Evolutionary conservation across 176 grass and related monocot species (phyloP).

Genomic region (Dendrocalamus sinicus): DNA sequence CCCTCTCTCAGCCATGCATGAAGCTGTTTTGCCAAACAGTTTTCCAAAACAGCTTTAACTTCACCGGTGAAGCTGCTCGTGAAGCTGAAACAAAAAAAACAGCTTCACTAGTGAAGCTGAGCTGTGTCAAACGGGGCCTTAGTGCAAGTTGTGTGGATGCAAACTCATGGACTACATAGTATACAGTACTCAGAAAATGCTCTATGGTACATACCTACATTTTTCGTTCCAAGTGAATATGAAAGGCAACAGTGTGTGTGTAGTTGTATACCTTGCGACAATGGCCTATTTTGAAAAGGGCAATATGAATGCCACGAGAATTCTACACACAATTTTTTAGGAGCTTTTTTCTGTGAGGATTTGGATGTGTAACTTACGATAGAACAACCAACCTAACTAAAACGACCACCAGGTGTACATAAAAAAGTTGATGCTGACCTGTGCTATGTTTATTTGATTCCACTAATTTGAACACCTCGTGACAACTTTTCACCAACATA

Average conservation of each 20-base stretch:
- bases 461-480: neutral
- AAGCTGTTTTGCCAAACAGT: no score
- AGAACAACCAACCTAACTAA: slow-evolving; percentile 11
- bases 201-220: neutral
- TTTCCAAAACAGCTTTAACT: no score
- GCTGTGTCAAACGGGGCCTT: no score
- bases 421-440: no score
- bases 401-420: neutral
- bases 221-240: neutral
- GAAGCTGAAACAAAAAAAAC: no score
- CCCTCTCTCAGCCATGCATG: no score
- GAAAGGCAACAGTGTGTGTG: neutral
- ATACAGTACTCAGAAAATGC: neutral
- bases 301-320: neutral
- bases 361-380: neutral
- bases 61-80: no score
- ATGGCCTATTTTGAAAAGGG: neutral
- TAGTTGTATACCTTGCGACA: slow-evolving; percentile 1
- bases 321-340: neutral
- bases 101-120: no score
- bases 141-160: no score
- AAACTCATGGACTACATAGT: neutral
- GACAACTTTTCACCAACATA: neutral
- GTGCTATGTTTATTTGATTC: neutral
- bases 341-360: neutral